Percentiles rank a stretch among this genome's conserved stretches.
Conservation (phyloP, 139 green algal species). For the Raphidocelis subcapitata region DNA sequence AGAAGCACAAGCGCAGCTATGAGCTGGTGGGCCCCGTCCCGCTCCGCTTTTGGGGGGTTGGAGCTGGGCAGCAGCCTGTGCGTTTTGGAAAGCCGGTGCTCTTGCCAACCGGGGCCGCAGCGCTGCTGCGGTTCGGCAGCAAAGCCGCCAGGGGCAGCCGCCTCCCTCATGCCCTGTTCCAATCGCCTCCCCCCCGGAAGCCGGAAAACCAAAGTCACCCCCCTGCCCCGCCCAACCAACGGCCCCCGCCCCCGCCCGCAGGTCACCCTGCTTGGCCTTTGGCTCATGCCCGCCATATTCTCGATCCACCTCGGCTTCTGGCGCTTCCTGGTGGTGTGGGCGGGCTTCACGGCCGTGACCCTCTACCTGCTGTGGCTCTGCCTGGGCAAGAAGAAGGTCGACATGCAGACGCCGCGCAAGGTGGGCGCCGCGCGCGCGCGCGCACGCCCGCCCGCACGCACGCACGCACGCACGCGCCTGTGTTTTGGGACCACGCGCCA, state of each 20-base stretch:
- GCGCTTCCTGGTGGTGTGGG: slow-evolving; percentile 75
- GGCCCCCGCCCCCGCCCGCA: slow-evolving; percentile 12
- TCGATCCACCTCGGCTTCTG: slow-evolving; percentile 69
- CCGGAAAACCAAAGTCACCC: neutral
- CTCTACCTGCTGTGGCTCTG: slow-evolving; percentile 65
- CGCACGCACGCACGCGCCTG: too few species aligned
- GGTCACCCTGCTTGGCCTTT: slow-evolving; percentile 82
- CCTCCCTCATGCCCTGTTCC: neutral
- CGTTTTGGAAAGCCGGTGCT: neutral
- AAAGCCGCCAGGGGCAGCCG: neutral
- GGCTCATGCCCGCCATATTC: slow-evolving; percentile 79
- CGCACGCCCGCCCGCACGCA: too few species aligned
- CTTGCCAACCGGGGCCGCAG: too few species aligned
- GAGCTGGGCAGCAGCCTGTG: neutral
- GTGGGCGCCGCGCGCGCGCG: slow-evolving; percentile 22
- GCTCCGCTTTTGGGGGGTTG: neutral
- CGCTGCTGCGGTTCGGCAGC: neutral
- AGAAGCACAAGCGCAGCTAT: slow-evolving; percentile 72
- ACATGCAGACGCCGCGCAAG: slow-evolving; percentile 56
- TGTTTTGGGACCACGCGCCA: too few species aligned
- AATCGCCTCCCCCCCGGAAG: neutral
- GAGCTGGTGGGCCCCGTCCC: slow-evolving; percentile 59
- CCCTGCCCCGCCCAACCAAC: neutral
- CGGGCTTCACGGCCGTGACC: slow-evolving; percentile 61
- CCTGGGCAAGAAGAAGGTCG: slow-evolving; percentile 44